phyloP scores from a whole-genome alignment of 257 asterid genomes.

The Solanum piurae region DNA sequence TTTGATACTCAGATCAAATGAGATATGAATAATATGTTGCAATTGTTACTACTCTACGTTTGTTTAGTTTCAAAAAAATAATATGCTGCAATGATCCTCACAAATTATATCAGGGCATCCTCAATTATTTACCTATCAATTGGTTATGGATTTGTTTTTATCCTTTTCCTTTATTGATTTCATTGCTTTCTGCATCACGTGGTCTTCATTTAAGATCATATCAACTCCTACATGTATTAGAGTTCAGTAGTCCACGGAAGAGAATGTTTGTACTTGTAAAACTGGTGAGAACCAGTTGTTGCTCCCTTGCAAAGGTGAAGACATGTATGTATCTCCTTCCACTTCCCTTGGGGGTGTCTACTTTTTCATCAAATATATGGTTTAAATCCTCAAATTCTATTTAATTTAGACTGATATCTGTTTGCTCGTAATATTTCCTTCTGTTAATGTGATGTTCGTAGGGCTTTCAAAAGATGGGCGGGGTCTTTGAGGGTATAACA shows the following conservation, averaged over 20 bases:
- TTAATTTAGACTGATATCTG: neutral
- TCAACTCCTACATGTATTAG: slow-evolving; percentile 67
- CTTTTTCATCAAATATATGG: neutral
- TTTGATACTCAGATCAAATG: neutral
- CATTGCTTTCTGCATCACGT: neutral
- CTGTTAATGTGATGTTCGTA: slow-evolving; percentile 73
- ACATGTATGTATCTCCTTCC: slow-evolving; percentile 36
- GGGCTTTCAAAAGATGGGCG: slow-evolving; percentile 50
- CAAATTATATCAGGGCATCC: neutral
- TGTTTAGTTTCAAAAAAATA: neutral
- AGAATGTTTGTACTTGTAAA: slow-evolving; percentile 86
- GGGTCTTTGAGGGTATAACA: slow-evolving; percentile 32
- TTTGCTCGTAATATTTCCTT: neutral
- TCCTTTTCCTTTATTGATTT: neutral
- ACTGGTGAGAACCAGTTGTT: slow-evolving; percentile 51
- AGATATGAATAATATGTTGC: neutral
- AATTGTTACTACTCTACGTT: too few species aligned
- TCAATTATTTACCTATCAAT: neutral
- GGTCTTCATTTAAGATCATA: slow-evolving; percentile 45
- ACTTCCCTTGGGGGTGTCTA: neutral
- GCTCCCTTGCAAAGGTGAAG: slow-evolving; percentile 88
- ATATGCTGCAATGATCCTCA: too few species aligned
- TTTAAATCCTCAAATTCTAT: neutral
- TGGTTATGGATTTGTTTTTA: neutral
- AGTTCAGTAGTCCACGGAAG: slow-evolving; percentile 85